Base-by-base conservation (phyloP, 768 basidiomycete species). In the Termitomyces eurrhizus region DNA sequence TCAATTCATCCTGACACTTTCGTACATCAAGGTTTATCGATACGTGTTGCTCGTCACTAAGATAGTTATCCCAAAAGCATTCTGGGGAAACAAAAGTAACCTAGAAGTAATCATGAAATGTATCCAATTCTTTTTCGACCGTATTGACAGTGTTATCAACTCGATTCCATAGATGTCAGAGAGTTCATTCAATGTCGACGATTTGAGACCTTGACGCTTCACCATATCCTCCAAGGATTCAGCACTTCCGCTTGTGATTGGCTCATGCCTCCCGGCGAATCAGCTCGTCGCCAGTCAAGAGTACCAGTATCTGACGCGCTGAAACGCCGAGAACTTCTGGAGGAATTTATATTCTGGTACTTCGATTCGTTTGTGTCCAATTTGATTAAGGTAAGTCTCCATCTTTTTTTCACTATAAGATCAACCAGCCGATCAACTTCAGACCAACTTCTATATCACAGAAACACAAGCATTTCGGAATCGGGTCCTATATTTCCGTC, bases 361-460 rank as follows among this genome's bases (percentile, higher is more conserved):
- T 92, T 97, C 60, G 90, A 95, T 67, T 88, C 85, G 0, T 94
- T 95, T 70, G 72, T 98, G 7, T 71, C 90, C 4, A 84, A 90
- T 0, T 75, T 98, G 5, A 71, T 98, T 37, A 89, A 84, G 78
- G 96, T 92, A 62, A 49, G 36, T 36, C 13, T 26, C 26, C 49
- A 81, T n/a, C n/a, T 69, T 21, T 57, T 41, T 44, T 46, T 24
- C 7, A 57, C 52, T 32, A 41, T 41, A 18, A 14, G 11, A n/a
- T 49, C 29, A 46, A 42, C 53, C 32, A 58, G n/a, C 37, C 9
- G 18, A 53, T 33, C 35, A 3, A 52, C 26, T 50, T 12, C 32
- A 98, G 95, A 93, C 93, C 3, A 88, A 88, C 0, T 99, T 97
- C 74, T 98, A 98, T 72, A 80, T 94, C 48, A 98, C 97, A 0